Conservation (phyloP, 495 filamentous ascomycete species). For the Glutinoglossum americanum region DNA sequence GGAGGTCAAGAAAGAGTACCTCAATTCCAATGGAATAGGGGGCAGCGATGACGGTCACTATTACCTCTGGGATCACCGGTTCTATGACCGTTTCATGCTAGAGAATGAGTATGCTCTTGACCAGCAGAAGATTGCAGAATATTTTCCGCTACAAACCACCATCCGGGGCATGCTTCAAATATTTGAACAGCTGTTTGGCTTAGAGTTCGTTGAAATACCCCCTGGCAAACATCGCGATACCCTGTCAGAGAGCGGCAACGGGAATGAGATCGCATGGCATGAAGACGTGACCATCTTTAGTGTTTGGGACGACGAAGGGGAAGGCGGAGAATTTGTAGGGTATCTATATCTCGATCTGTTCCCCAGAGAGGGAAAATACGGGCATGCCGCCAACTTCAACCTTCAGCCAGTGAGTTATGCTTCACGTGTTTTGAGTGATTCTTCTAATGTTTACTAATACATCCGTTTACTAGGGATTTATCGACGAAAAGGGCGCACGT, state of each 20-base stretch:
- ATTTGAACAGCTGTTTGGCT: constrained; percentile 81
- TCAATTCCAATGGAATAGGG: constrained; percentile 29
- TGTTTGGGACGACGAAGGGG: constrained; percentile 46
- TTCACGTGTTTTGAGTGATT: background rate
- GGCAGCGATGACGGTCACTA: constrained; percentile 47
- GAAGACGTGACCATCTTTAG: constrained; percentile 47
- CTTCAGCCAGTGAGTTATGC: constrained; percentile 16
- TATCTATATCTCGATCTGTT: constrained; percentile 52
- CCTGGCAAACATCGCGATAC: constrained; percentile 31
- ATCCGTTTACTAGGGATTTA: constrained; percentile 25
- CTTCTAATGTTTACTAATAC: background rate
- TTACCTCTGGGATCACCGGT: constrained; percentile 78
- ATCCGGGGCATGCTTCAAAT: constrained; percentile 83
- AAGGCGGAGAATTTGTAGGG: constrained; percentile 45
- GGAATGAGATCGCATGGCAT: constrained; percentile 48
- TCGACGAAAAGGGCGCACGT: constrained; percentile 32
- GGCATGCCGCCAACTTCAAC: constrained; percentile 28
- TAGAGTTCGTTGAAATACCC: constrained; percentile 67
- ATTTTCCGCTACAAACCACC: constrained; percentile 72
- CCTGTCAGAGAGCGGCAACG: constrained; percentile 34
- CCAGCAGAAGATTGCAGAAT: constrained; percentile 75
- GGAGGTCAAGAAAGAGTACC: constrained; percentile 61
- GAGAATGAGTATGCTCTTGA: constrained; percentile 81
- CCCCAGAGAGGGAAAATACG: constrained; percentile 45
- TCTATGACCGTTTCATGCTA: constrained; percentile 80